Percentiles rank a stretch among this genome's conserved stretches.
Evolutionary conservation across 2,329 filamentous ascomycete species (phyloP).

Genomic region (Coniochaeta sp.): DNA sequence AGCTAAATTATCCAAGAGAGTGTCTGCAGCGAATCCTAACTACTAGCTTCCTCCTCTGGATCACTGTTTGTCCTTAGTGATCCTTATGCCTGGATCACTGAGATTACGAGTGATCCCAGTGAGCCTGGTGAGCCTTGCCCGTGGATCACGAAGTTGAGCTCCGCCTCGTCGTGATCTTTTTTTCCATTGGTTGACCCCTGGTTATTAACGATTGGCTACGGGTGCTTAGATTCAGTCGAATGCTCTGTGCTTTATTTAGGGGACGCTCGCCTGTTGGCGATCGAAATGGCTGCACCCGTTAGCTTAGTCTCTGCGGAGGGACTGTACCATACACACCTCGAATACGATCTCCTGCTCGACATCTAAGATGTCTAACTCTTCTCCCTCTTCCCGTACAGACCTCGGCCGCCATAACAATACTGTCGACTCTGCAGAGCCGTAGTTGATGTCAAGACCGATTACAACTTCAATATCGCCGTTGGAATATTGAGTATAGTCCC

Average conservation of each 20-base stretch:
- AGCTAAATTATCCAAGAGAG: no score
- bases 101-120: no score
- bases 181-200: no score
- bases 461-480: constrained; percentile 5
- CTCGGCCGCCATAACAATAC: constrained; percentile 5
- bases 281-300: constrained; percentile 5
- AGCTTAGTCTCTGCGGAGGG: background rate
- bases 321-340: background rate
- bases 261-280: background rate
- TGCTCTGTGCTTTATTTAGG: background rate
- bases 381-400: constrained; percentile 3
- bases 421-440: constrained; percentile 2
- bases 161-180: no score
- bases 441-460: constrained; percentile 5
- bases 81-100: no score
- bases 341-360: background rate
- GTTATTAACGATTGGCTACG: no score
- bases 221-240: no score
- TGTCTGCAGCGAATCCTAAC: no score
- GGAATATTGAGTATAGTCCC: constrained; percentile 3
- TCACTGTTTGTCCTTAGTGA: no score
- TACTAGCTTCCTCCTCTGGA: no score
- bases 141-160: no score
- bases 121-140: no score
- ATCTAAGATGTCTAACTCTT: constrained; percentile 3